Evolutionary conservation across 2,329 filamentous ascomycete species (phyloP).

Genomic region (Didymella exigua): DNA sequence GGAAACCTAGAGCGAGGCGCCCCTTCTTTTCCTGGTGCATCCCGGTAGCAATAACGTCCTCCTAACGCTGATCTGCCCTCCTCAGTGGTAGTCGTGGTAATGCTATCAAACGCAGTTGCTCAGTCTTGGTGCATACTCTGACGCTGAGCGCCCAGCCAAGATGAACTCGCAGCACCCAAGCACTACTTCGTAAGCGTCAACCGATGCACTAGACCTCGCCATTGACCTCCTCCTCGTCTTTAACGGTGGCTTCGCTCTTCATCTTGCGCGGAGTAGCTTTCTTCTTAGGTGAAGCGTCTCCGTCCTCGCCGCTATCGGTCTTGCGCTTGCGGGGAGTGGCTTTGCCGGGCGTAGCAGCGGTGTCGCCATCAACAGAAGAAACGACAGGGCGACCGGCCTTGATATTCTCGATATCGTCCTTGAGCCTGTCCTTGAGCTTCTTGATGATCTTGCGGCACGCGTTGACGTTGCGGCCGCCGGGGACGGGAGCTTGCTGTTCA

Average conservation of each 20-base stretch:
- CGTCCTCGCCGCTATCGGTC: background rate
- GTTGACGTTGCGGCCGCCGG: conserved; percentile 27
- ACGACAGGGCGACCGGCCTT: conserved; percentile 16
- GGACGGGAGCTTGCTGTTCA: conserved; percentile 28
- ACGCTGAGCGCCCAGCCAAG: background rate
- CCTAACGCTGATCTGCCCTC: no score
- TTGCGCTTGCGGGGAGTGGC: conserved; percentile 20
- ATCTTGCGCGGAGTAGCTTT: conserved; percentile 22
- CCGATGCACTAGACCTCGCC: background rate
- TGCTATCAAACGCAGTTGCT: background rate
- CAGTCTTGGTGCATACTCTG: background rate
- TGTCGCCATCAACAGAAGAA: background rate
- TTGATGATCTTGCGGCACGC: conserved; percentile 35
- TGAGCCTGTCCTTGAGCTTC: conserved; percentile 33
- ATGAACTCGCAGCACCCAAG: background rate
- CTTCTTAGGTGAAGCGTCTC: conserved; percentile 18
- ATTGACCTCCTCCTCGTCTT: conserved; percentile 13
- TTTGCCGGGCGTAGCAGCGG: conserved; percentile 5
- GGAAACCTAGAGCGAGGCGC: background rate
- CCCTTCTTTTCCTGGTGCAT: background rate
- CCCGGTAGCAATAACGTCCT: background rate
- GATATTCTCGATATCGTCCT: conserved; percentile 32
- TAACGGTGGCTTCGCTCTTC: conserved; percentile 6
- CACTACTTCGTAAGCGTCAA: background rate
- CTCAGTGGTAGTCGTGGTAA: no score